Evolutionary conservation across 345 rosid genomes (phyloP).

Genomic region (Noccaea caerulescens): DNA sequence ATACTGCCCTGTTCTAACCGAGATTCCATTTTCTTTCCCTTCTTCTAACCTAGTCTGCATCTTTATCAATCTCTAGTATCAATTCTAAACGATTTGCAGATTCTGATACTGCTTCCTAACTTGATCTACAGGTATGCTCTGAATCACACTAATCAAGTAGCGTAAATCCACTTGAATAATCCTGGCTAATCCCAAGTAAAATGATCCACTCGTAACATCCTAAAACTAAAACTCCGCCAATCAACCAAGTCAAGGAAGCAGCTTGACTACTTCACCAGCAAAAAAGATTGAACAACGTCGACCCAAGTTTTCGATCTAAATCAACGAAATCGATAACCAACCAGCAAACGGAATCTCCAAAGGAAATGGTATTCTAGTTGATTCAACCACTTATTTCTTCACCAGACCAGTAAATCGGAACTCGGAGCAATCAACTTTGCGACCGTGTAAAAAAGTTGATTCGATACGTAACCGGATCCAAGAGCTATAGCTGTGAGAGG

Average conservation of each 20-base stretch:
- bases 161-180: neutral
- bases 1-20: conserved; percentile 47
- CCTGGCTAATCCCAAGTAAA: neutral
- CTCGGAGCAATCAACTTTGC: conserved; percentile 16
- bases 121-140: conserved; percentile 24
- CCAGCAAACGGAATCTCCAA: conserved; percentile 7
- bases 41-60: conserved; percentile 79
- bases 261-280: conserved; percentile 12
- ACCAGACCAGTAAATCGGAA: neutral
- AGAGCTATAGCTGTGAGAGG: conserved; percentile 10
- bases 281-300: neutral
- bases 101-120: conserved; percentile 20
- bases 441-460: conserved; percentile 6
- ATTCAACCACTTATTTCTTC: conserved; percentile 1
- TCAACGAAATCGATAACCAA: conserved; percentile 6
- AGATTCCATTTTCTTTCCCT: conserved; percentile 59
- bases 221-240: neutral
- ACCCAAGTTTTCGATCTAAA: neutral
- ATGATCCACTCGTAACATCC: conserved; percentile 3
- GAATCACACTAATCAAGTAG: conserved; percentile 16
- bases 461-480: conserved; percentile 25
- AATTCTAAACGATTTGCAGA: conserved; percentile 14
- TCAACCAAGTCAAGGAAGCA: conserved; percentile 17
- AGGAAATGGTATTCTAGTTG: conserved; percentile 10
- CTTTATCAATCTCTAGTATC: conserved; percentile 28